These are phyloP conservation scores for Aspergillus homomorphus DNA, from an alignment of 495 filamentous ascomycete species.

Conservation along the genomic window DNA sequence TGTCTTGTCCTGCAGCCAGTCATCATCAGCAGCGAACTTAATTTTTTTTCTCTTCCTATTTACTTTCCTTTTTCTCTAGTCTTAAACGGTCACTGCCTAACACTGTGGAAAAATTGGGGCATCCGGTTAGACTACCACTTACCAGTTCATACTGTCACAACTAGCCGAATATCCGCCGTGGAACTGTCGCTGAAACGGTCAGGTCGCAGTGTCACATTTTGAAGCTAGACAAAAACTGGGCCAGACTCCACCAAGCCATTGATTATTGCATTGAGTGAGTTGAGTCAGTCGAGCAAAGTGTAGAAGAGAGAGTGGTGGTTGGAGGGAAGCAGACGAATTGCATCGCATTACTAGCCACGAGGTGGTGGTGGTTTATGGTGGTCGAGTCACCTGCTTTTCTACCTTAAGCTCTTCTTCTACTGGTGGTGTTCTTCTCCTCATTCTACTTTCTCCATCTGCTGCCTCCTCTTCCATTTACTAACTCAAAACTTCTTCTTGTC, in stretches of 20 bases:
- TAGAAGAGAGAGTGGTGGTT: not conserved
- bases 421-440: too few species aligned
- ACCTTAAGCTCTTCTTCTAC: not conserved
- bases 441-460: too few species aligned
- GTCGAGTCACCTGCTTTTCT: slow-evolving; percentile 16
- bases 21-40: not conserved
- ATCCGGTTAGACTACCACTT: not conserved
- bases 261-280: not conserved
- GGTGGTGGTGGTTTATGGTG: not conserved
- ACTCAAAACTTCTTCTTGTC: too few species aligned
- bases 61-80: slow-evolving; percentile 2
- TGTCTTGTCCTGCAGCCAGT: not conserved
- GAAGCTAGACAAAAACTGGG: not conserved
- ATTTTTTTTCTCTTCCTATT: slow-evolving; percentile 3
- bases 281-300: not conserved
- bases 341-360: not conserved
- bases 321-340: slow-evolving; percentile 4
- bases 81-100: not conserved
- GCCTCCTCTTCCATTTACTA: not conserved
- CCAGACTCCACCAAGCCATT: not conserved
- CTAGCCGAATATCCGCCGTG: not conserved
- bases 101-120: too few species aligned
- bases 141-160: not conserved
- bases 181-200: not conserved
- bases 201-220: not conserved